Conservation (phyloP, 2,329 filamentous ascomycete genomes). For the Stagonosporopsis vannaccii region DNA sequence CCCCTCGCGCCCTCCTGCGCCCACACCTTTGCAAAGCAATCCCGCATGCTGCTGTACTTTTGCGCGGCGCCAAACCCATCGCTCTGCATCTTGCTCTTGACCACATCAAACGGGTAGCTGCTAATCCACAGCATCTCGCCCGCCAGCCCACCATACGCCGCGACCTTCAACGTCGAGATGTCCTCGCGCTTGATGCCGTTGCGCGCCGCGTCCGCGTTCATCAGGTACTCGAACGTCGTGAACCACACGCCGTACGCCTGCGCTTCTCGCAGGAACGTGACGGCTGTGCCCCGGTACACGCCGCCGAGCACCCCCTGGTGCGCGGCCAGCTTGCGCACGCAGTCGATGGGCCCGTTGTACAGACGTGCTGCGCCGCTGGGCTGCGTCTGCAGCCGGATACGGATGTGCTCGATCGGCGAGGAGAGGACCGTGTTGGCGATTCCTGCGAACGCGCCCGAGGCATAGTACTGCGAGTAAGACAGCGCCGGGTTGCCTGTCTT, state of each 20-base stretch:
- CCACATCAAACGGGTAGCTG: slow-evolving; percentile 94
- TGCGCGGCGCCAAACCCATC: slow-evolving; percentile 81
- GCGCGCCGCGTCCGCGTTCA: slow-evolving; percentile 85
- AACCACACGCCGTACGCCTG: slow-evolving; percentile 98
- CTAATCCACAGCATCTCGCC: slow-evolving; percentile 93
- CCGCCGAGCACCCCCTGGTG: slow-evolving; percentile 74
- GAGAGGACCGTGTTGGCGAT: slow-evolving; percentile 89
- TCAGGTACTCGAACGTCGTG: slow-evolving; percentile 91
- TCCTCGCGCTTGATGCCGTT: slow-evolving; percentile 79
- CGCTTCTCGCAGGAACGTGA: slow-evolving; percentile 87
- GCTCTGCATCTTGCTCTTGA: slow-evolving; percentile 99
- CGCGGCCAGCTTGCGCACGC: slow-evolving; percentile 80
- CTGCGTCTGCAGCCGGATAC: slow-evolving; percentile 95
- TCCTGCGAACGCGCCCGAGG: slow-evolving; percentile 89
- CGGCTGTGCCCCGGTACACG: slow-evolving; percentile 85
- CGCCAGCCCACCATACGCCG: slow-evolving; percentile 89
- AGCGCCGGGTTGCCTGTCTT: slow-evolving; percentile 60
- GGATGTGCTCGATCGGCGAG: slow-evolving; percentile 93
- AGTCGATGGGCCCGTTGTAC: slow-evolving; percentile 87
- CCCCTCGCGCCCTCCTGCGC: slow-evolving; percentile 77
- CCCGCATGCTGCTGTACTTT: slow-evolving; percentile 81
- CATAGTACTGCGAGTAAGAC: slow-evolving; percentile 86
- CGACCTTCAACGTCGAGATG: slow-evolving; percentile 84
- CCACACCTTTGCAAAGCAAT: slow-evolving; percentile 87
- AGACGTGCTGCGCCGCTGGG: slow-evolving; percentile 82